These are phyloP conservation scores for Cyathus striatus DNA, from an alignment of 768 basidiomycete genomes.

Conservation along the genomic window DNA sequence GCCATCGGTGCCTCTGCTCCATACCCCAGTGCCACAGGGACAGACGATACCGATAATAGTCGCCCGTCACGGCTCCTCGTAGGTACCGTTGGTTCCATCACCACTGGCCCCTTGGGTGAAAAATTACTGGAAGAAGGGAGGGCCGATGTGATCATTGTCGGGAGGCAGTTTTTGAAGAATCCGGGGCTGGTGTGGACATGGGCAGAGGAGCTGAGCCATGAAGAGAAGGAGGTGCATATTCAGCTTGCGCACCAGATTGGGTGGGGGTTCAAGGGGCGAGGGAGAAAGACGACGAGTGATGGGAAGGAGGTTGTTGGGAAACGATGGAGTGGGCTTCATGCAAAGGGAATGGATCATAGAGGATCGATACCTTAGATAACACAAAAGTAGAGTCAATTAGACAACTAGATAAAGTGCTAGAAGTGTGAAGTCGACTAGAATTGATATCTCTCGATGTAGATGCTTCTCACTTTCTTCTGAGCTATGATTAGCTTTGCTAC, in stretches of 20 bases:
- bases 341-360: no score
- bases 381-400: no score
- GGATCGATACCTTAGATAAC: no score
- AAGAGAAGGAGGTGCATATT: conserved; percentile 1
- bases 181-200: conserved; percentile 48
- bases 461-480: no score
- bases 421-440: no score
- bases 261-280: conserved; percentile 11
- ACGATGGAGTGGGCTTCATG: not conserved
- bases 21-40: not conserved
- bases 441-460: no score
- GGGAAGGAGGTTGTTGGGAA: not conserved
- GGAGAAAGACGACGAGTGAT: conserved; percentile 2
- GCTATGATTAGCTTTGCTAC: no score
- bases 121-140: conserved; percentile 49
- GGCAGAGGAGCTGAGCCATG: conserved; percentile 51
- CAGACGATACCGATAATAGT: not conserved
- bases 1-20: conserved; percentile 22
- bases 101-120: conserved; percentile 49
- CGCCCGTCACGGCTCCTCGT: conserved; percentile 25
- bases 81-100: conserved; percentile 50
- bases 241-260: conserved; percentile 7
- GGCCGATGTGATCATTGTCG: conserved; percentile 56
- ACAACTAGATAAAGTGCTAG: no score
- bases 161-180: conserved; percentile 56